Conservation (phyloP, 768 basidiomycete species). For the Naganishia friedmannii region DNA sequence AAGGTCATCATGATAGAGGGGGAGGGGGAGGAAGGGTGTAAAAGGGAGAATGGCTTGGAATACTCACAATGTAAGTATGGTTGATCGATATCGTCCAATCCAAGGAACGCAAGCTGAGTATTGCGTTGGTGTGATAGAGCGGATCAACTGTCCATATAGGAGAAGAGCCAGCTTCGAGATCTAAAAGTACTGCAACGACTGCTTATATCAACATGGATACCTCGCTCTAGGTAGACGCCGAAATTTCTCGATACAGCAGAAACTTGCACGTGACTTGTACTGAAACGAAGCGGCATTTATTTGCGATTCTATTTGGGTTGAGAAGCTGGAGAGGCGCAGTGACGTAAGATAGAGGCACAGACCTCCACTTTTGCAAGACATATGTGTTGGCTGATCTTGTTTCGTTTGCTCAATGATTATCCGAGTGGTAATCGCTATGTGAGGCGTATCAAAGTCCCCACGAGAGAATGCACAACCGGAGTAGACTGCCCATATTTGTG, state of each 20-base stretch:
- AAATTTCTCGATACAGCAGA: slow-evolving; percentile 14
- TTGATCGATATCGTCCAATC: too few relatives aligned
- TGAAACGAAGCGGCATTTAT: background rate
- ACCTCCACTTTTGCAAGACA: slow-evolving; percentile 3
- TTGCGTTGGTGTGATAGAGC: background rate
- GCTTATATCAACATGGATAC: slow-evolving; percentile 4
- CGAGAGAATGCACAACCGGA: too few relatives aligned
- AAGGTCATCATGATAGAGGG: slow-evolving; percentile 50
- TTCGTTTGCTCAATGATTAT: background rate
- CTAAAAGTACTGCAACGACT: too few relatives aligned
- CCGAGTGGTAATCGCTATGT: too few relatives aligned
- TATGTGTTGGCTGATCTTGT: background rate
- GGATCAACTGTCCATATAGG: background rate
- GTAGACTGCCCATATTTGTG: too few relatives aligned
- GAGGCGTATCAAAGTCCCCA: too few relatives aligned
- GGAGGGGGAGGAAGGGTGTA: slow-evolving; percentile 17
- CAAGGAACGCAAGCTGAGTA: background rate
- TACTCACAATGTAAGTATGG: background rate
- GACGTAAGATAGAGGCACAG: background rate
- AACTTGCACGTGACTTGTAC: background rate
- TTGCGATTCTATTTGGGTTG: slow-evolving; percentile 2
- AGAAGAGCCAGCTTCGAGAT: too few relatives aligned
- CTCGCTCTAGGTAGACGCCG: background rate
- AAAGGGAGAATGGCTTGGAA: background rate
- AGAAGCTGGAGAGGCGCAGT: background rate